Conservation (phyloP, 768 basidiomycete species). For the Pisolithus marmoratus region DNA sequence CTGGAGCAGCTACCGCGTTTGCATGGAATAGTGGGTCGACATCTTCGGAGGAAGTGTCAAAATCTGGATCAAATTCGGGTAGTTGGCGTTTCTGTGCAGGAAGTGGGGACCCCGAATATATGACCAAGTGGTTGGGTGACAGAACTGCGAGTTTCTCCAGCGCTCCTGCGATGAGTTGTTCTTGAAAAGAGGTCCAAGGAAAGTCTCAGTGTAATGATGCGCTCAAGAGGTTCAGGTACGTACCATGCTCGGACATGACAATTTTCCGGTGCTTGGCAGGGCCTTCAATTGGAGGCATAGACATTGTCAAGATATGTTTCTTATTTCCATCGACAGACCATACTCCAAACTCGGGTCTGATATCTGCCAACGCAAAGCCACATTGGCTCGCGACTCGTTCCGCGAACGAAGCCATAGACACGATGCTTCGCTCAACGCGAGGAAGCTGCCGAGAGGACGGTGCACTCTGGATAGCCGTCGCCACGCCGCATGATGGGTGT, state of each 20-base stretch:
- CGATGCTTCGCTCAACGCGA: constrained; percentile 37
- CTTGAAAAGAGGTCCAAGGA: constrained; percentile 21
- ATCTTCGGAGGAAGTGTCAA: constrained; percentile 20
- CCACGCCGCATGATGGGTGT: constrained; percentile 44
- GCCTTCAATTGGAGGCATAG: constrained; percentile 44
- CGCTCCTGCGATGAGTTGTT: constrained; percentile 40
- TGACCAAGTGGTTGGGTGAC: constrained; percentile 59
- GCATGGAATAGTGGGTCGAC: constrained; percentile 24
- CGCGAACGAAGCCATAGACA: constrained; percentile 32
- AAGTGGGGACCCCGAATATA: constrained; percentile 54
- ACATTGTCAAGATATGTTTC: constrained; percentile 55
- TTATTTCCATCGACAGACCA: constrained; percentile 30
- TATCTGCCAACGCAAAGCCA: constrained; percentile 42
- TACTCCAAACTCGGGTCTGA: constrained; percentile 33
- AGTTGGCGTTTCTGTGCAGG: constrained; percentile 38
- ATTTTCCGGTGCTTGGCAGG: constrained; percentile 39
- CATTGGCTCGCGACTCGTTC: constrained; percentile 47
- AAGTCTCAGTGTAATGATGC: background rate
- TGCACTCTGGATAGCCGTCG: constrained; percentile 41
- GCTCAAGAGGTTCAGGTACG: constrained; percentile 13
- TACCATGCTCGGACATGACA: constrained; percentile 52
- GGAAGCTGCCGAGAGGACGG: constrained; percentile 58
- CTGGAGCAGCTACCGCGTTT: constrained; percentile 20
- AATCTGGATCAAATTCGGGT: constrained; percentile 19
- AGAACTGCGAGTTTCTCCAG: constrained; percentile 43